Base-by-base conservation (phyloP, 2,329 filamentous ascomycete genomes). In the Pseudocercospora pini-densiflorae region DNA sequence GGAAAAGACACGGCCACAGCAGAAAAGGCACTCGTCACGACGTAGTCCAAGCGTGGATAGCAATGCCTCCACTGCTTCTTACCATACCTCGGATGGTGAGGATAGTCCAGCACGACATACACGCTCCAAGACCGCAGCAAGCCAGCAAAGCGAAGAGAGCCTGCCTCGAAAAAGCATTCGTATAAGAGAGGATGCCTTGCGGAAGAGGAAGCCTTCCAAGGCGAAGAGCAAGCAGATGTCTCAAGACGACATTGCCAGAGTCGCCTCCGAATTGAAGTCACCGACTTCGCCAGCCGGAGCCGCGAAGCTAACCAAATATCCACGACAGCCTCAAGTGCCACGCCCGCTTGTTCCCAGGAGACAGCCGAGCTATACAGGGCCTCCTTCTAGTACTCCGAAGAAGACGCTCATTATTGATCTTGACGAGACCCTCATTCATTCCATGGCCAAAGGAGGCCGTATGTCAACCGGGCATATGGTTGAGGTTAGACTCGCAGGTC, bases 381-480 rank as follows among this genome's bases (percentile, higher is more conserved):
- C 87, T 29, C 75, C 75, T 63, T 84, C 87, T 65, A 77, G 85
- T 65, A 83, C 87, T 54, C 89, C 90, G 67, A 91, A 95, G 76
- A 99, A 99, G 84, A 99, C 95, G 0, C 82, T 99, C 66, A 94
- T 99, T 70, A 85, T 99, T 61, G 95, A 99, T 78, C 87, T 99
- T 19, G 95, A 99, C 79, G 95, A 99, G 81, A 99, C 95, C 0
- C 82, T 99, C 72, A 99, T 99, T 72, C 95, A 99, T 84, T 97
- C 93, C 79, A 93, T 98, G 86, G 94, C 94, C 67, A 97, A 97
- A 78, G 95, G 95, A 31, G 94, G 94, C 61, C 88, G 94, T 66
- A 97, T 97, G 90, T 94, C 92, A 74, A 94, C 92, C 21, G 95
- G 95, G 19, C 95, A 99, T 81, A 99, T 99, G 95, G 94, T 99